Evolutionary conservation across 345 rosid species (phyloP).

Genomic region (Brassica rapa): DNA sequence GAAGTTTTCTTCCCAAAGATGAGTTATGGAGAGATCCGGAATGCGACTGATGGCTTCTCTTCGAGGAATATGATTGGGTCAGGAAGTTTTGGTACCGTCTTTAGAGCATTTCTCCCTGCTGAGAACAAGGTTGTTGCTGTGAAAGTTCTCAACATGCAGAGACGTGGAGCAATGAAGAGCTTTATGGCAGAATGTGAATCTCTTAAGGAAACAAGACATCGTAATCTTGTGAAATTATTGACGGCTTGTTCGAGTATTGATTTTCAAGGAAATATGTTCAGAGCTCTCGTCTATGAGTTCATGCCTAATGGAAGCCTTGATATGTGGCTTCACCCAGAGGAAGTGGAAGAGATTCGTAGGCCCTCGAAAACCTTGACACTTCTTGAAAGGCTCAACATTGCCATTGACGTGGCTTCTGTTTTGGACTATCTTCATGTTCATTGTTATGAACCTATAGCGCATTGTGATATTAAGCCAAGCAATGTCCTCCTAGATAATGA

Average conservation of each 20-base stretch:
- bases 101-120: background rate
- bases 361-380: background rate
- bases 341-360: background rate
- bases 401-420: background rate
- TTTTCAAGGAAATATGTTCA: background rate
- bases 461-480: background rate
- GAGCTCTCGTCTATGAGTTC: background rate
- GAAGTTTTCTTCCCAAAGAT: background rate
- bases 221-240: background rate
- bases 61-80: background rate
- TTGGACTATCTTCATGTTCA: background rate
- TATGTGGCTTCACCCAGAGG: background rate
- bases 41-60: background rate
- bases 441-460: background rate
- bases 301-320: background rate
- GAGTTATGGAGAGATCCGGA: background rate
- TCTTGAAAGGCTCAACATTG: background rate
- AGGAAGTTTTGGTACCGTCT: background rate
- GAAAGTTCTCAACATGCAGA: background rate
- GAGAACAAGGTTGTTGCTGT: background rate
- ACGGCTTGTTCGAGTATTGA: background rate
- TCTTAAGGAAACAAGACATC: background rate
- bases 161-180: background rate
- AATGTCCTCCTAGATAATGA: background rate
- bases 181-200: background rate